Conservation (phyloP, 2,329 filamentous ascomycete species). For the Pseudovirgaria hyperparasitica region DNA sequence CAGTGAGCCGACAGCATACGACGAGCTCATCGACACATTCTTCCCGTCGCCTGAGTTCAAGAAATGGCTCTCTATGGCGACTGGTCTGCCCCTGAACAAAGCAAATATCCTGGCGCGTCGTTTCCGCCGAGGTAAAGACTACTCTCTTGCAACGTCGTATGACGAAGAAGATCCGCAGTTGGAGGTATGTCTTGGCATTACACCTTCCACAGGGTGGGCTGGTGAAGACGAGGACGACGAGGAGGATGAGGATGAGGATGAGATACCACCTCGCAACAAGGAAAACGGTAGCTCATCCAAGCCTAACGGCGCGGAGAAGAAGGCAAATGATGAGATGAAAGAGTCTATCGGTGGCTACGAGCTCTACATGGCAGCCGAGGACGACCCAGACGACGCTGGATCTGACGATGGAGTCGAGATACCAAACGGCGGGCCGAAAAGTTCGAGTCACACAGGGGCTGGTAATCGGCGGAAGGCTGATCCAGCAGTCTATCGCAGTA, state of each 20-base stretch:
- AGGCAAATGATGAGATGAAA: constrained; percentile 30
- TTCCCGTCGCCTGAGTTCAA: constrained; percentile 77
- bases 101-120: constrained; percentile 71
- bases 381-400: constrained; percentile 47
- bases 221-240: constrained; percentile 47
- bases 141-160: constrained; percentile 83
- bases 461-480: constrained; percentile 42
- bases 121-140: constrained; percentile 79
- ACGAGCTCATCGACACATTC: constrained; percentile 68
- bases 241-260: constrained; percentile 33
- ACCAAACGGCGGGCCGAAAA: constrained; percentile 14
- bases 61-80: constrained; percentile 79
- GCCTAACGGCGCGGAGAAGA: constrained; percentile 16
- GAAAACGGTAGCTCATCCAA: constrained; percentile 22
- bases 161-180: constrained; percentile 59
- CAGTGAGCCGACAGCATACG: constrained; percentile 36
- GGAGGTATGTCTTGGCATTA: constrained; percentile 79
- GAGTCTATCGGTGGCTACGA: constrained; percentile 61
- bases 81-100: constrained; percentile 58
- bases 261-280: constrained; percentile 26
- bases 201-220: constrained; percentile 76
- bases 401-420: constrained; percentile 26
- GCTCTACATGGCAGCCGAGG: constrained; percentile 82
- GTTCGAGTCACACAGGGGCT: constrained; percentile 30
- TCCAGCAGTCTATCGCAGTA: constrained; percentile 66